Evolutionary conservation across 1,139 yeast species (phyloP), one percentile per base, ranked within the genome.

Genomic region (Taiozyma onychis): DNA sequence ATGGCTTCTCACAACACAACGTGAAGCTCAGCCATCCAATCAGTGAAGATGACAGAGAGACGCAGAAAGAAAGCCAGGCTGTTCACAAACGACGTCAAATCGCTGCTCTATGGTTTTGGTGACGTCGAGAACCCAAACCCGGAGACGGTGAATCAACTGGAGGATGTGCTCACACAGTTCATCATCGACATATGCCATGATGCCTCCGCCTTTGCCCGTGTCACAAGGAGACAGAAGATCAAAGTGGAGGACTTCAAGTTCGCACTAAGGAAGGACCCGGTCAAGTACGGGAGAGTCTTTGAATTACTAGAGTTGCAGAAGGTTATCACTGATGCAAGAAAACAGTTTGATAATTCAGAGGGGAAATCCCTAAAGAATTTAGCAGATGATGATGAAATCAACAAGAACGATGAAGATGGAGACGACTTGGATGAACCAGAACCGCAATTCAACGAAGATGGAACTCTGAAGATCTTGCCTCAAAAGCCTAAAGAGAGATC

Each of bases 181-280:
- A 71, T 91, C 44, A 77, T 83, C 6, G 91, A 86, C 60, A 73
- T 89, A 54, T 83, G 86, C 59, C 77, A 73, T 54, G 82, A 78
- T 48, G 84, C 87, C 0, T 72, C 80, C 3, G 70, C 79, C 14
- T 76, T 76, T 50, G 78, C 83, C 3, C 67, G 72, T 26, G 72
- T 75, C 0, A 73, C 78, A 21, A 83, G 84, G 44, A 75, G 95
- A 45, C 80, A 80, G 49, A 83, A 95, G 66, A 81, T 91, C 55
- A 85, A 86, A 61, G 84, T 90, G 48, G 96, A 89, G 54, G 98
- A 91, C 65, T 82, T 91, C 69, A 88, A 86, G 58, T 89, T 89
- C 70, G 95, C 89, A 0, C 71, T 91, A 51, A 73, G 96, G 44
- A 80, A 84, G 57, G 98, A 91, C 60, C 88, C 95, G 1, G 76